phyloP scores from a whole-genome alignment of 2,329 filamentous ascomycete species.

The Fusarium circinatum region DNA sequence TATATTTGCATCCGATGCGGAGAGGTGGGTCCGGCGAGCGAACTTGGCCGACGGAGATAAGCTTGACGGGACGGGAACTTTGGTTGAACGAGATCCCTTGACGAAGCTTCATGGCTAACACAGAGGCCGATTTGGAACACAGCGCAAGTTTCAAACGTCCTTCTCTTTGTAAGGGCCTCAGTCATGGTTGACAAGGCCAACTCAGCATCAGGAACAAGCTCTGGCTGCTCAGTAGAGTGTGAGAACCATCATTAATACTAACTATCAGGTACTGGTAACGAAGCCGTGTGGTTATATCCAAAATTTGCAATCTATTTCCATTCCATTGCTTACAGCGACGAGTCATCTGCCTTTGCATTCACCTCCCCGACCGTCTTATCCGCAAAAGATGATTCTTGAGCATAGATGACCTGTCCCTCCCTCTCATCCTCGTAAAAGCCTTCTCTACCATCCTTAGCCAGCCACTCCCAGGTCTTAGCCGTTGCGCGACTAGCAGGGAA shows the following conservation, averaged over 20 bases:
- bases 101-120: background rate
- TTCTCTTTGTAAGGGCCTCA: background rate
- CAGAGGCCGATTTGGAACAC: rapidly evolving
- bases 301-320: background rate
- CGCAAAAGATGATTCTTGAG: background rate
- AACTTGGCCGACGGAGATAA: background rate
- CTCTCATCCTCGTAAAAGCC: background rate
- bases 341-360: background rate
- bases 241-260: background rate
- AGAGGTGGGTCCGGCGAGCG: background rate
- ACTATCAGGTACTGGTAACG: background rate
- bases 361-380: background rate
- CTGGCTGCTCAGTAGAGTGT: background rate
- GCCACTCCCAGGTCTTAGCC: background rate
- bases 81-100: no score
- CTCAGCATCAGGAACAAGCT: background rate
- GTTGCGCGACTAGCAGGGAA: background rate
- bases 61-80: background rate
- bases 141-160: background rate
- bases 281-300: rapidly evolving
- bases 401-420: background rate
- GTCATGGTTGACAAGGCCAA: background rate
- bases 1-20: background rate
- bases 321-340: background rate
- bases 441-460: background rate